Conservation (phyloP, 371 early-diverging fungal species). For the Nematocida parisii region DNA sequence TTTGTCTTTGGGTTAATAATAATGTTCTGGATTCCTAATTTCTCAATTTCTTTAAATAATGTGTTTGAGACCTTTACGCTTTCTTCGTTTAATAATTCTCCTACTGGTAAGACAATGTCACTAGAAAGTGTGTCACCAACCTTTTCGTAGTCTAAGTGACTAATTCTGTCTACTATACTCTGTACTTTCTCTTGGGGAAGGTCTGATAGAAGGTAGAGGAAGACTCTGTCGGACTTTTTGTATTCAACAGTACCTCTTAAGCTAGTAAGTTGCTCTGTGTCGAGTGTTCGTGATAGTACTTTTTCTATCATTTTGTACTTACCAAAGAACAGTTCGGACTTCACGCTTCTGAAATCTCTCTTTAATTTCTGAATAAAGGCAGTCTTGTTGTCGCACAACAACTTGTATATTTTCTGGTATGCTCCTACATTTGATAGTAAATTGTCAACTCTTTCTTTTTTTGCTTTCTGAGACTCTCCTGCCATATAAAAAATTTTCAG, state of each 20-base stretch:
- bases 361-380: constrained; percentile 39
- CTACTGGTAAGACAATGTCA: constrained; percentile 44
- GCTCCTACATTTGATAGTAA: constrained; percentile 3
- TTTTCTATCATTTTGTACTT: constrained; percentile 56
- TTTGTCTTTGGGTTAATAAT: constrained; percentile 56
- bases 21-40: constrained; percentile 21
- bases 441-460: constrained; percentile 41
- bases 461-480: constrained; percentile 19
- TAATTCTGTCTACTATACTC: not conserved
- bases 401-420: constrained; percentile 42
- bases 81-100: constrained; percentile 39
- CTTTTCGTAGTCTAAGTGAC: constrained; percentile 33
- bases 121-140: constrained; percentile 2
- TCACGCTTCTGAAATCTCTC: constrained; percentile 9
- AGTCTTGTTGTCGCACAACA: constrained; percentile 56
- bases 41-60: constrained; percentile 39
- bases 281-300: constrained; percentile 36
- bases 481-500: constrained; percentile 1
- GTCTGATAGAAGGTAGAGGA: constrained; percentile 26
- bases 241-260: constrained; percentile 24
- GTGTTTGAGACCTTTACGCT: constrained; percentile 45
- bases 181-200: constrained; percentile 6
- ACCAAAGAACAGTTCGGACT: constrained; percentile 57
- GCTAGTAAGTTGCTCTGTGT: not conserved
- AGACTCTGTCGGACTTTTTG: constrained; percentile 47